Evolutionary conservation across 768 basidiomycete species (phyloP).

Genomic region (Termitomyces sp.): DNA sequence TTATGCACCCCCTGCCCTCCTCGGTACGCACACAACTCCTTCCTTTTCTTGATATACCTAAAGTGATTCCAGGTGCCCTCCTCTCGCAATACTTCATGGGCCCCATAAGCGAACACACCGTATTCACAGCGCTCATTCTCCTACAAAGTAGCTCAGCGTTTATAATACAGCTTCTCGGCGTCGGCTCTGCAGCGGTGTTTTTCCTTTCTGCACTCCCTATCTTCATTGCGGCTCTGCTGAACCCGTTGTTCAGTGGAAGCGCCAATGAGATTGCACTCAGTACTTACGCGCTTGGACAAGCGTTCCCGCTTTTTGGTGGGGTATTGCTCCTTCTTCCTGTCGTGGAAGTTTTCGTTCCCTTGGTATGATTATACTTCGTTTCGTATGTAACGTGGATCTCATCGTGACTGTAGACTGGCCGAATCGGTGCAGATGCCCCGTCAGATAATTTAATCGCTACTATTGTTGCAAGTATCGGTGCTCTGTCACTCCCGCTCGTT

Average conservation of each 20-base stretch:
- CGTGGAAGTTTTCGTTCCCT: conserved; percentile 85
- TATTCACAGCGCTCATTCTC: conserved; percentile 59
- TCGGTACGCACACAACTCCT: conserved; percentile 40
- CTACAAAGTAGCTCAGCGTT: conserved; percentile 53
- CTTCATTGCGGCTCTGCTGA: conserved; percentile 49
- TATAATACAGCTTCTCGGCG: conserved; percentile 52
- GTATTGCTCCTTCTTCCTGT: conserved; percentile 54
- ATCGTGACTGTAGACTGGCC: conserved; percentile 57
- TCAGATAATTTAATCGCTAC: conserved; percentile 86
- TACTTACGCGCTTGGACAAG: conserved; percentile 60
- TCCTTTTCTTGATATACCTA: neutral
- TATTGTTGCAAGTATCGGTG: conserved; percentile 55
- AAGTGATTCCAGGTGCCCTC: conserved; percentile 45
- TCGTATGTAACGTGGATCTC: neutral
- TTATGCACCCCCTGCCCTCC: conserved; percentile 70
- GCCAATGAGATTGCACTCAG: conserved; percentile 43
- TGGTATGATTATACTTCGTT: conserved; percentile 40
- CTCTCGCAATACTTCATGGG: conserved; percentile 55
- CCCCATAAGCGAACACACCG: conserved; percentile 50
- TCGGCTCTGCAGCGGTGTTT: conserved; percentile 77
- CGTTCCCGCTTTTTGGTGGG: conserved; percentile 51
- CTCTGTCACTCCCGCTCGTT: conserved; percentile 53
- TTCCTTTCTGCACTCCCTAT: conserved; percentile 60
- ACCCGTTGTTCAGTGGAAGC: conserved; percentile 30
- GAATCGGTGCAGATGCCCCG: conserved; percentile 77